Evolutionary conservation across 2,329 filamentous ascomycete species (phyloP).

Genomic region (Penicillium olsonii): DNA sequence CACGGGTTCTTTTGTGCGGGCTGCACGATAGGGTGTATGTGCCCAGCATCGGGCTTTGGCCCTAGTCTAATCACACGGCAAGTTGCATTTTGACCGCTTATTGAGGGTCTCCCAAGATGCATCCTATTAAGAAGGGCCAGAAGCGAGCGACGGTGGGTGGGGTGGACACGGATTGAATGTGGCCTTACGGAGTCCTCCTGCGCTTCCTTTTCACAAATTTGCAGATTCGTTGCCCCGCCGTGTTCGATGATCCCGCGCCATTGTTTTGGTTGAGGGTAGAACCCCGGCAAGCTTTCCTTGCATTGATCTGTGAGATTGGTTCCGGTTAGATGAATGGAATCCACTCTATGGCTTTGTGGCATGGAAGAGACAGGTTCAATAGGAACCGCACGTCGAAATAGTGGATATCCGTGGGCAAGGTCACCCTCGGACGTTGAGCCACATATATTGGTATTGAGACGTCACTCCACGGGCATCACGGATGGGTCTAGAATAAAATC

Average conservation of each 20-base stretch:
- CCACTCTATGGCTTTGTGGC: too few species aligned
- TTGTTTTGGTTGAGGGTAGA: too few species aligned
- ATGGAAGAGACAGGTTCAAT: too few species aligned
- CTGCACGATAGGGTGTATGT: background rate
- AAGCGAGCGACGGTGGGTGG: background rate
- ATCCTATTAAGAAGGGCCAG: background rate
- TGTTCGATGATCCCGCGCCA: background rate
- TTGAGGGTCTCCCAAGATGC: background rate
- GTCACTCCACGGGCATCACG: background rate
- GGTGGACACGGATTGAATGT: background rate
- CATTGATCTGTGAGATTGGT: background rate
- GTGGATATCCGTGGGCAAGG: background rate
- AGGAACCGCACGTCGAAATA: background rate
- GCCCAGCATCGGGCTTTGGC: background rate
- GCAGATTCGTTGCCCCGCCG: slow-evolving; percentile 12
- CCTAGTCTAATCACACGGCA: background rate
- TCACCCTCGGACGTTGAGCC: background rate
- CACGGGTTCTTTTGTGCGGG: background rate
- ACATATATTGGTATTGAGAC: background rate
- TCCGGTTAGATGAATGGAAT: too few species aligned
- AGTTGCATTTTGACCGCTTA: slow-evolving; percentile 3
- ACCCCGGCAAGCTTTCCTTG: slow-evolving; percentile 3
- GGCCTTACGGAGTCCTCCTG: too few species aligned
- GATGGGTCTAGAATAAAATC: background rate
- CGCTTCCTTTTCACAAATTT: background rate